Evolutionary conservation across 176 grass and related monocot species (phyloP), one percentile per base, ranked within the genome.

Genomic region (Pharus latifolius): DNA sequence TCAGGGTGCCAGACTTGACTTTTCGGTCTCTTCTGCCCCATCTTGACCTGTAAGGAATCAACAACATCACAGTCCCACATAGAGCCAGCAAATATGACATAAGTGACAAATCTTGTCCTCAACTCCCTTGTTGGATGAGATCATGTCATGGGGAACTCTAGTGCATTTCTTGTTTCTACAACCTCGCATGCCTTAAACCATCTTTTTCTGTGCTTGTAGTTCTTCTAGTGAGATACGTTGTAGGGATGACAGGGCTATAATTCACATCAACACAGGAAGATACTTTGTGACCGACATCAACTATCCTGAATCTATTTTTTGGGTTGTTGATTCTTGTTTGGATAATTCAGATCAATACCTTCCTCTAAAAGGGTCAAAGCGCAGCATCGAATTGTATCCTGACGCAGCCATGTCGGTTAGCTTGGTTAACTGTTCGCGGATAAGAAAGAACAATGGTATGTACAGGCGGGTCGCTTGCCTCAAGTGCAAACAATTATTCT

Each of bases 241-340:
- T 13, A 65, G 65, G 0, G 31, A 6, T 7, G 7, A 4, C 60
- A 61, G 55, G 31, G 57, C 88, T 49, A 59, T 62, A 16, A 29
- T 91, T 63, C 40, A 44, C 10, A 34, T 85, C 67, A 24, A 77
- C 18, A 69, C 19, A 0, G 59, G 51, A 2, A 42, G 37, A 33
- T 84, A 80, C 9, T 78, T 60, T 0, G 73, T 85, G n/a, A 32
- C 11, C 1, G 12, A 10, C 19, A 90, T 90, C 67, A 60, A 71
- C n/a, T 38, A 66, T 7, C 1, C 11, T 6, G 0, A 2, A 15
- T 30, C 29, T 0, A 29, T 0, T 6, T 69, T 88, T 47, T 47
- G 40, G 35, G 34, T 74, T 0, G 46, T 88, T 4, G 79, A 83
- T 3, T 10, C 46, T 0, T 1, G 46, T 14, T 53, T 61, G 55